phyloP scores from a whole-genome alignment of 805 yeast genomes.

The Yamadazyma scolyti region DNA sequence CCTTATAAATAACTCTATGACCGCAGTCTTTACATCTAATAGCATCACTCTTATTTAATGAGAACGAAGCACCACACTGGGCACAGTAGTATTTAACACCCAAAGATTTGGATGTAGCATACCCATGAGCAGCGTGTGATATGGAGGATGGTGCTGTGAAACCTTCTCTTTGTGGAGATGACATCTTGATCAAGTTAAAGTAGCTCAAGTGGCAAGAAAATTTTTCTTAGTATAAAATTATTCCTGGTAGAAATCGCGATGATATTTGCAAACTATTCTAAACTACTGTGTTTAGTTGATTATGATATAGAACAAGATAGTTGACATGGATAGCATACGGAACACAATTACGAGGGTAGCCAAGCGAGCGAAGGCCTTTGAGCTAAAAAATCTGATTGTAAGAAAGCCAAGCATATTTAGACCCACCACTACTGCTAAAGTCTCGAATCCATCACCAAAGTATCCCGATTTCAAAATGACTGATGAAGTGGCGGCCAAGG shows the following conservation, averaged over 20 bases:
- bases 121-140: conserved; percentile 78
- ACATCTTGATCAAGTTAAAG: conserved; percentile 27
- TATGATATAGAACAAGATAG: neutral
- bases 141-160: conserved; percentile 77
- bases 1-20: conserved; percentile 94
- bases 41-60: conserved; percentile 89
- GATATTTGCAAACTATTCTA: neutral
- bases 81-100: conserved; percentile 96
- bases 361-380: conserved; percentile 3
- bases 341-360: conserved; percentile 5
- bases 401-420: neutral
- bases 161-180: conserved; percentile 73
- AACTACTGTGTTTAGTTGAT: neutral
- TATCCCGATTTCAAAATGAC: conserved; percentile 1
- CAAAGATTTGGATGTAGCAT: conserved; percentile 56
- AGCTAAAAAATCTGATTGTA: neutral
- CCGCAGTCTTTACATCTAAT: conserved; percentile 99
- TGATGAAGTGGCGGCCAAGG: neutral
- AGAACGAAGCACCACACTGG: conserved; percentile 86
- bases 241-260: conserved; percentile 2
- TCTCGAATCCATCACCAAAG: too few species aligned
- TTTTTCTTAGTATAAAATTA: neutral
- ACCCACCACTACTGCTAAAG: neutral
- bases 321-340: conserved; percentile 8
- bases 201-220: neutral